These are phyloP conservation scores for Hypoxylon fragiforme DNA, from an alignment of 495 filamentous ascomycete species.

Conservation along the genomic window DNA sequence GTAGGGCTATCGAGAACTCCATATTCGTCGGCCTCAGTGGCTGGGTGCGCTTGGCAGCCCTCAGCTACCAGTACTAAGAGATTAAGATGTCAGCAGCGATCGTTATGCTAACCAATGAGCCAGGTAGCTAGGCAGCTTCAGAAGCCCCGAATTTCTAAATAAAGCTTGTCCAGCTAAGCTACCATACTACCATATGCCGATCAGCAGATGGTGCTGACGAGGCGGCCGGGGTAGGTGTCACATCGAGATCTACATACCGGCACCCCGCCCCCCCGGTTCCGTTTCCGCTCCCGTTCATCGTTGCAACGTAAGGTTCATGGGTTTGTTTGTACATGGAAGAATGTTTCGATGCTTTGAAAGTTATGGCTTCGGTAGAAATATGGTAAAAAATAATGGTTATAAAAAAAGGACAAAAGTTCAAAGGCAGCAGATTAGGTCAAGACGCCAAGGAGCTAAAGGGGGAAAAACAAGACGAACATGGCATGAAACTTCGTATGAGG, in stretches of 20 bases:
- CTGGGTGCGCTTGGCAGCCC: conserved; percentile 5
- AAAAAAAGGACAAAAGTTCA: too few species aligned
- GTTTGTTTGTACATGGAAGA: not conserved
- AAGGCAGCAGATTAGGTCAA: too few species aligned
- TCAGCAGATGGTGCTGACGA: not conserved
- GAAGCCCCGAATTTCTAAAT: not conserved
- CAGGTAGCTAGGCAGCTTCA: too few species aligned
- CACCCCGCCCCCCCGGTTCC: too few species aligned
- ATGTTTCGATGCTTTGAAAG: not conserved
- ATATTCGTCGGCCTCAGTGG: conserved; percentile 6
- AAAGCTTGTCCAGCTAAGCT: not conserved
- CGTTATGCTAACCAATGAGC: not conserved
- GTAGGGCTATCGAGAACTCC: conserved; percentile 9
- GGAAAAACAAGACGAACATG: too few species aligned
- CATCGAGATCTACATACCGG: too few species aligned
- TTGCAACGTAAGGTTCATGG: too few species aligned
- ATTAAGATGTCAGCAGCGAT: conserved; percentile 2
- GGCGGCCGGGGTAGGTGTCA: not conserved
- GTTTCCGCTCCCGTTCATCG: too few species aligned
- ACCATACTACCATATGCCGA: too few species aligned
- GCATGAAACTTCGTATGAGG: not conserved
- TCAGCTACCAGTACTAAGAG: conserved; percentile 16
- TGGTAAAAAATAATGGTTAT: too few species aligned
- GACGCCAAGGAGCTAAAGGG: too few species aligned
- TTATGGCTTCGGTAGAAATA: not conserved